phyloP scores from a whole-genome alignment of 106 monocot genomes.

The Acanthochlamys bracteata region DNA sequence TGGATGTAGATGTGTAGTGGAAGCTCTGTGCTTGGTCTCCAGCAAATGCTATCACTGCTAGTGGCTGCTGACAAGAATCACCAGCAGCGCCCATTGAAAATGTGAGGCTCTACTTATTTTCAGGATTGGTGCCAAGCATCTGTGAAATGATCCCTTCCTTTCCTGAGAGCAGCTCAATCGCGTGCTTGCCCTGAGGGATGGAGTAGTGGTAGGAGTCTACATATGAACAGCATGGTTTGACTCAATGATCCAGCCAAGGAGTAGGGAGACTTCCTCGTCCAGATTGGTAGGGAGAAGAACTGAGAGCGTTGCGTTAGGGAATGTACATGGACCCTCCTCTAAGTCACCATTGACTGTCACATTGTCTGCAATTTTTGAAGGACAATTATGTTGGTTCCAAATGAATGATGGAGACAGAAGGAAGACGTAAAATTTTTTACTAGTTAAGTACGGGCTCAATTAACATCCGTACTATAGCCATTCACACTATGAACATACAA shows the following conservation, averaged over 20 bases:
- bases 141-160: slow-evolving; percentile 97
- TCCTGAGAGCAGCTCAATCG: slow-evolving; percentile 84
- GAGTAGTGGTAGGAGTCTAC: slow-evolving; percentile 74
- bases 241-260: slow-evolving; percentile 88
- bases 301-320: slow-evolving; percentile 44
- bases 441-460: no score
- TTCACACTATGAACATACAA: no score
- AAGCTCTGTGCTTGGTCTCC: slow-evolving; percentile 78
- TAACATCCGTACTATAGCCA: no score
- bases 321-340: slow-evolving; percentile 73
- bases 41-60: slow-evolving; percentile 90
- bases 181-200: slow-evolving; percentile 86
- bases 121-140: slow-evolving; percentile 75
- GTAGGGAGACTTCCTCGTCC: slow-evolving; percentile 54
- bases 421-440: not conserved
- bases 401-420: not conserved
- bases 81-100: slow-evolving; percentile 67
- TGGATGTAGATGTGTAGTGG: slow-evolving; percentile 62
- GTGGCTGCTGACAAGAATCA: slow-evolving; percentile 64
- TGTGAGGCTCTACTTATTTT: slow-evolving; percentile 62
- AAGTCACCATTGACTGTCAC: slow-evolving; percentile 55
- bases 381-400: not conserved
- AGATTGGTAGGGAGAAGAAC: slow-evolving; percentile 92
- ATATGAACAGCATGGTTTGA: slow-evolving; percentile 89
- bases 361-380: slow-evolving; percentile 26